Evolutionary conservation across 306 rosid genomes (phyloP), one percentile per base, ranked within the genome.

Genomic region (Prunus mume): DNA sequence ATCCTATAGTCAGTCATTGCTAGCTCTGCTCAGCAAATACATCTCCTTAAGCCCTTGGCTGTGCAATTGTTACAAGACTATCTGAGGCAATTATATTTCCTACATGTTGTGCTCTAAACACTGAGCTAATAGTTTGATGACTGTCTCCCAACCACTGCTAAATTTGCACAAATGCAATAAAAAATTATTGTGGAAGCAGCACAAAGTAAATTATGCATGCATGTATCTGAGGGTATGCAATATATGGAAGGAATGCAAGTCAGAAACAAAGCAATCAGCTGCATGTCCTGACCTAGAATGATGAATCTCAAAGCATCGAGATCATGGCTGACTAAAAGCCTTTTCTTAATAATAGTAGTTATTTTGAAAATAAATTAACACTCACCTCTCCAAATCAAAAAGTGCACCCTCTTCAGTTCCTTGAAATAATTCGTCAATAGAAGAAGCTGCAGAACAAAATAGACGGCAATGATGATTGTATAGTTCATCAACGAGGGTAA

Each of bases 391-490:
- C 88, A 90, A 76, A 89, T 92, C 92, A 82, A 95, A 92, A 75
- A 92, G 98, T 71, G 97, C 74, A 51, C 98, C 98, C 77, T 95
- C 97, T 68, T 90, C 96, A 9, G 97, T 92, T 86, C 98, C 97
- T 84, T 95, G 97, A 87, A 95, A 95, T 82, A 92, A 83, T 58
- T 89, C 93, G 65, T 95, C 98, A 82, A 92, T 89, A 76, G 97
- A 82, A 78, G 97, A 81, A 76, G 96, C 93, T 69, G 97, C 96
- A 78, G 78, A 89, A 76, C 95, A 92, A 83, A 81, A 87, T 41
- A 95, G 86, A 78, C 90, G 68, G 83, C 97, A 92, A 73, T 89
- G 98, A 79, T 85, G 98, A 79, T 94, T 94, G 92, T 94, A 94
- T 78, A 94, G 68, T 88, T 94, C 98, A 62, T 94, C 98, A 74